Conservation (phyloP, 352 stramenopile genomes). For the Pythium brachiatum region DNA sequence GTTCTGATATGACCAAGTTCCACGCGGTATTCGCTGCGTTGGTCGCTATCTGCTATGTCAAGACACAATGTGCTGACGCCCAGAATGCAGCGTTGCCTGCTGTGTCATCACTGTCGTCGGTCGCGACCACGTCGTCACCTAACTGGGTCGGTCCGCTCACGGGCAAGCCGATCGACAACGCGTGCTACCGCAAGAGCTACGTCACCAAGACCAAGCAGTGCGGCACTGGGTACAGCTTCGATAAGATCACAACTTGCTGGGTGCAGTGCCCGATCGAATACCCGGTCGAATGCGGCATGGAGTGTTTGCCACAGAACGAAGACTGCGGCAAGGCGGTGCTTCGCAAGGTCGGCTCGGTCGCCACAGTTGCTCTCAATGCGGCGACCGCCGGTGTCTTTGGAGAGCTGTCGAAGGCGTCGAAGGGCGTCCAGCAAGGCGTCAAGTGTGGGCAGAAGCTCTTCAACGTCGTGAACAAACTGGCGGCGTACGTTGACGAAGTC, state of each 20-base stretch:
- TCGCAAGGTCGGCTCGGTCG: slow-evolving; percentile 37
- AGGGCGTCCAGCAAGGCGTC: slow-evolving; percentile 20
- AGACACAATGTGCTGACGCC: neutral
- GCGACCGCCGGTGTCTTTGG: slow-evolving; percentile 40
- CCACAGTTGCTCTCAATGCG: slow-evolving; percentile 33
- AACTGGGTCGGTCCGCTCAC: slow-evolving; percentile 24
- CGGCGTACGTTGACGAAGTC: slow-evolving; percentile 21
- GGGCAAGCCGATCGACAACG: slow-evolving; percentile 20
- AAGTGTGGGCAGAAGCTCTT: slow-evolving; percentile 26
- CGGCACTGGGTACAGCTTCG: slow-evolving; percentile 39
- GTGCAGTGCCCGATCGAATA: slow-evolving; percentile 56
- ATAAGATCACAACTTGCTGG: slow-evolving; percentile 51
- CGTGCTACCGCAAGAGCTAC: slow-evolving; percentile 33
- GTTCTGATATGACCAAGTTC: neutral
- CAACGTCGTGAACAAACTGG: slow-evolving; percentile 15
- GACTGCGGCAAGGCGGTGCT: slow-evolving; percentile 45
- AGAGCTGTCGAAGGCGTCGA: slow-evolving; percentile 22
- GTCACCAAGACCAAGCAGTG: slow-evolving; percentile 33
- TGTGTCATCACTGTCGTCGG: neutral
- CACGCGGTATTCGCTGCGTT: neutral
- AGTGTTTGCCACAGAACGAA: slow-evolving; percentile 56
- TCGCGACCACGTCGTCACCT: neutral
- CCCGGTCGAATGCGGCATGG: slow-evolving; percentile 45
- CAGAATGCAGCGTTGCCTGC: neutral
- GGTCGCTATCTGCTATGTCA: neutral